Evolutionary conservation across 2,329 filamentous ascomycete genomes (phyloP), one percentile per base, ranked within the genome.

Genomic region (Phoma sp.): DNA sequence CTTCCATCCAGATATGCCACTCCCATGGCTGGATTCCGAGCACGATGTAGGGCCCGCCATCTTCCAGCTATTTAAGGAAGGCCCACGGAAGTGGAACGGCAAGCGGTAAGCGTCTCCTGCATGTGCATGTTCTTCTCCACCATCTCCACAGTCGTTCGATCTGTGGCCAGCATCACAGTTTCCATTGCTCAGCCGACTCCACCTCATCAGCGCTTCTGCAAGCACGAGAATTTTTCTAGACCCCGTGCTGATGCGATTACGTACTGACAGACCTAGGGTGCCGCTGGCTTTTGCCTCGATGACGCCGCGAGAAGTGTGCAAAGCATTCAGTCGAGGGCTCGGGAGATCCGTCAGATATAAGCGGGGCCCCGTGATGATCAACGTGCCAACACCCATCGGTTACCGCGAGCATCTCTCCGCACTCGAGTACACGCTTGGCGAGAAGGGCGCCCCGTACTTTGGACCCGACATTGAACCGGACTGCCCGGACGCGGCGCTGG

Each of bases 21-120:
- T 99, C 33, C 95, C 95, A 0, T 99, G 94, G 92, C 81, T 99
- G 35, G 95, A 99, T 71, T 92, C 93, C 4, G 95, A 98, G 76
- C 94, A 98, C 71, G 95, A 99, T 68, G 89, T 97, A 38, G 95
- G 95, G 4, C 92, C 95, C 1, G 91, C 94, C 2, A 86, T 98
- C 41, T 81, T 96, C 51, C 94, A 98, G 73, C 88, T 98, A 51
- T 94, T 98, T 82, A 98, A 97, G 76, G 93, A 98, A 73, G 94
- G 94, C 1, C 84, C 90, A 5, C 82, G 84, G 62, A 92, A 91
- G 75, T 98, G 94, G 93, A 88, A 88, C 68, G 86, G 86, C 41
- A 85, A 87, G 72, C 81, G 85, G 86, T 88, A 78, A 75, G 82
- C 73, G 57, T 52, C 57, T 55, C 43, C 52, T 66, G 51, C 55